Base-by-base conservation (phyloP, 768 basidiomycete genomes). In the Naganishia onofrii region DNA sequence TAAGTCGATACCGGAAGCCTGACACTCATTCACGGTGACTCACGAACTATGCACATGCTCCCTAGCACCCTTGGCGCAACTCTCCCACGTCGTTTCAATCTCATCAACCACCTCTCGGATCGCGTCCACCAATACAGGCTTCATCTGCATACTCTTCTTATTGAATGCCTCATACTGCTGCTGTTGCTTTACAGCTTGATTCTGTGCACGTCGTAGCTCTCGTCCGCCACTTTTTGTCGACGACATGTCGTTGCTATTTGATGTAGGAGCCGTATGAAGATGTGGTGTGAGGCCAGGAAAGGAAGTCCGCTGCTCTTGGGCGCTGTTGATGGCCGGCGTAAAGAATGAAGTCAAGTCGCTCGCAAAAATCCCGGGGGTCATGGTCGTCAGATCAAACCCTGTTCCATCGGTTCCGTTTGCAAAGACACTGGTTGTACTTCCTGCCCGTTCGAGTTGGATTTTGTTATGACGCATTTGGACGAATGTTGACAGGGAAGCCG, bases 31-130 rank as follows among this genome's bases (percentile, higher is more conserved):
- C 28, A 21, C 38, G 46, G 3, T n/a, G 0, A 83, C 91, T 79
- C 78, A 97, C 95, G 96, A 93, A n/a, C 93, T 92, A 80, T 98
- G 95, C 70, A 99, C 90, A 78, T 98, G 94, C 79, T 96, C 93
- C 81, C 88, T 90, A 1, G 94, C 92, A 75, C 90, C 91, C 83
- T 91, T 95, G 10, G 91, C 90, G 23, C 98, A 89, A 75, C 90
- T 93, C 74, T 96, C 91, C 75, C 97, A 92, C 0, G 95, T 94
- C 2, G 91, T 93, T 79, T 96, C 94, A 44, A 99, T 84, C 81
- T 99, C 96, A 74, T 96, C 93, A 54, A 96, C 85, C 21, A 97
- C 91, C 77, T 97, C 95, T 77, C 95, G 90, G 64, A 99, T 94
- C 8, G 93, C 96, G 80, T 96, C 93, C 85, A 97, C 92, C 67